These are phyloP conservation scores for Acmispon strigosus DNA, from an alignment of 306 rosid species.

Conservation along the genomic window DNA sequence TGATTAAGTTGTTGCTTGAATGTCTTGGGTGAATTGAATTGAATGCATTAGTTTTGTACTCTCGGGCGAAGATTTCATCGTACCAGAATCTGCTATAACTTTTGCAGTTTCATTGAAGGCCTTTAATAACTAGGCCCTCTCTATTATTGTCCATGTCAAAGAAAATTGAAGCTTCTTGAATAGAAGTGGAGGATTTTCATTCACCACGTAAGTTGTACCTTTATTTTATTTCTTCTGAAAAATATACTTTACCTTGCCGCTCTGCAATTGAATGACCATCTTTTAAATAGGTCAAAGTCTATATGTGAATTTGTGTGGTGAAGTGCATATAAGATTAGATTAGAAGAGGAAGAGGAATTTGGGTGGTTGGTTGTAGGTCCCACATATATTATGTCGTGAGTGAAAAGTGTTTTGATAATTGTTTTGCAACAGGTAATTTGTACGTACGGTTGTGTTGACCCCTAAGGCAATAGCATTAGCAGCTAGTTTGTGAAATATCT, in stretches of 20 bases:
- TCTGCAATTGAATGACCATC: no score
- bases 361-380: slow-evolving; percentile 36
- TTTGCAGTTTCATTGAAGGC: slow-evolving; percentile 66
- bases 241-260: no score
- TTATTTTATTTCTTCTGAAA: no score
- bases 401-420: slow-evolving; percentile 1
- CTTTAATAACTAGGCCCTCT: slow-evolving; percentile 67
- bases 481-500: slow-evolving; percentile 32
- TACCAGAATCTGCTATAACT: slow-evolving; percentile 46
- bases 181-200: slow-evolving; percentile 3
- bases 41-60: slow-evolving; percentile 43
- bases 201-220: background rate
- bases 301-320: no score
- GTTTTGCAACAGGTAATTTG: slow-evolving; percentile 7
- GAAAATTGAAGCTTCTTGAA: slow-evolving; percentile 9
- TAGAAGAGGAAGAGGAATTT: no score
- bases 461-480: background rate
- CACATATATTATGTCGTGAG: slow-evolving; percentile 36
- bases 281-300: no score
- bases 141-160: slow-evolving; percentile 33
- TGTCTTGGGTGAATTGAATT: slow-evolving; percentile 47
- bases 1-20: background rate
- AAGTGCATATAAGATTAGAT: background rate
- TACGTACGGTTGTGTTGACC: slow-evolving; percentile 31
- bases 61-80: slow-evolving; percentile 51